Conservation (phyloP, 2,329 filamentous ascomycete genomes). For the Paracoccidioides lutzii region DNA sequence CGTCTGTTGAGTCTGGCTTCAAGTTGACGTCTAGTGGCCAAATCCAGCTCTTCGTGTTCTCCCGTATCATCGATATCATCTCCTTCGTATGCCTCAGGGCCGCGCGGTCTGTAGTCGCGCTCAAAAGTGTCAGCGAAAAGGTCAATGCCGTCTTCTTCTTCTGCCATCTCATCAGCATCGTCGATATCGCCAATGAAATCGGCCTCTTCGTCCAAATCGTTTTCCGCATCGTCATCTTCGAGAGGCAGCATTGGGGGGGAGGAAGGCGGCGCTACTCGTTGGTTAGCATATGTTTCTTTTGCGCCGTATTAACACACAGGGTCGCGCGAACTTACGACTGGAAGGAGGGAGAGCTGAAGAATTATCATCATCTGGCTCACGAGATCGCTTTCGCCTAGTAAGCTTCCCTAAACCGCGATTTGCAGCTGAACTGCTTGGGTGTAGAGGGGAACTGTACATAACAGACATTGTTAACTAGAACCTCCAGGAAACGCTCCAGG, state of each 20-base stretch:
- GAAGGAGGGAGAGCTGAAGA: slow-evolving; percentile 50
- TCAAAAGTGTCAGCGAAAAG: slow-evolving; percentile 57
- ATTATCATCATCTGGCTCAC: slow-evolving; percentile 51
- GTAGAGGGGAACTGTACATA: slow-evolving; percentile 61
- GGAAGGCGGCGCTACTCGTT: slow-evolving; percentile 36
- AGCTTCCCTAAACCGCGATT: slow-evolving; percentile 54
- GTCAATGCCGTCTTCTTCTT: slow-evolving; percentile 58
- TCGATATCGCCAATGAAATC: slow-evolving; percentile 51
- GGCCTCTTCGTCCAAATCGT: slow-evolving; percentile 39
- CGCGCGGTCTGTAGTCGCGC: slow-evolving; percentile 43
- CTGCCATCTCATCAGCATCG: slow-evolving; percentile 54
- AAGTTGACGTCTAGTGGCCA: slow-evolving; percentile 45
- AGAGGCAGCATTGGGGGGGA: slow-evolving; percentile 47
- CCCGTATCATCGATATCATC: slow-evolving; percentile 51
- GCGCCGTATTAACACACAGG: background rate
- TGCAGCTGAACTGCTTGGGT: slow-evolving; percentile 66
- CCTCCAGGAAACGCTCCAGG: background rate
- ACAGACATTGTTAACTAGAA: slow-evolving; percentile 11
- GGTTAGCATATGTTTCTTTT: slow-evolving; percentile 8
- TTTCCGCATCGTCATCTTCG: slow-evolving; percentile 32
- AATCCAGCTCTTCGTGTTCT: slow-evolving; percentile 50
- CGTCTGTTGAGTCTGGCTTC: slow-evolving; percentile 50
- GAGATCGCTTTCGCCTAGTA: slow-evolving; percentile 48
- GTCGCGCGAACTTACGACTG: slow-evolving; percentile 40
- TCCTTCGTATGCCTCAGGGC: slow-evolving; percentile 40